These are phyloP conservation scores for Apiospora malaysiana DNA, from an alignment of 2,329 filamentous ascomycete genomes.

Conservation along the genomic window DNA sequence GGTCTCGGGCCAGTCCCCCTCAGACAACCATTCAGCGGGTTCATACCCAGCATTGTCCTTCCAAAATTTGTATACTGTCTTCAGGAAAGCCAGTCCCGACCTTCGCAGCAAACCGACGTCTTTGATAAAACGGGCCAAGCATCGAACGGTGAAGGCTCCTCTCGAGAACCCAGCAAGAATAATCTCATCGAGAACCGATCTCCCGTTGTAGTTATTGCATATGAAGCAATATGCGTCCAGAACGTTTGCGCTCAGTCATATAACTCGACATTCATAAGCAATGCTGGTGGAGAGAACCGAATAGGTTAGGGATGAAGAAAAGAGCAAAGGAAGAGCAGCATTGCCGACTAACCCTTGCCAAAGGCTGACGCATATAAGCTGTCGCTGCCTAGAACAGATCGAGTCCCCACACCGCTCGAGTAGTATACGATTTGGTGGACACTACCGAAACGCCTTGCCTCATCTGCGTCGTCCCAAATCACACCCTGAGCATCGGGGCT, in stretches of 20 bases:
- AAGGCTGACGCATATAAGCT: background rate
- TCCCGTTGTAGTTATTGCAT: background rate
- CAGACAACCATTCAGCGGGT: background rate
- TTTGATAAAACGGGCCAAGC: conserved; percentile 33
- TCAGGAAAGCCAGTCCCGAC: background rate
- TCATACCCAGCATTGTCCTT: background rate
- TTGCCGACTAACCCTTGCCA: background rate
- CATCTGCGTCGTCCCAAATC: background rate
- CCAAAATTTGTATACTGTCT: background rate
- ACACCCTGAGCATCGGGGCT: background rate
- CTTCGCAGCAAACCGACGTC: conserved; percentile 15
- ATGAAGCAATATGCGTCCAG: background rate
- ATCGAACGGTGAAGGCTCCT: conserved; percentile 47
- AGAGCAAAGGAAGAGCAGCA: background rate
- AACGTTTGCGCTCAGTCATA: background rate
- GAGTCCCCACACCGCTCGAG: background rate
- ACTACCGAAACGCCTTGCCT: conserved; percentile 33
- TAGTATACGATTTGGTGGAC: background rate
- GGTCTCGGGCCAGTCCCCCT: background rate
- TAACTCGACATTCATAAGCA: background rate
- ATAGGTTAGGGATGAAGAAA: too few relatives aligned
- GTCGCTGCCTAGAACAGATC: background rate
- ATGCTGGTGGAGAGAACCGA: too few relatives aligned
- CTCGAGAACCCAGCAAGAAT: conserved; percentile 46
- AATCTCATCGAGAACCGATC: conserved; percentile 29